phyloP scores from a whole-genome alignment of 129 eudicot genomes.

The Centrapalus pauciflorus region DNA sequence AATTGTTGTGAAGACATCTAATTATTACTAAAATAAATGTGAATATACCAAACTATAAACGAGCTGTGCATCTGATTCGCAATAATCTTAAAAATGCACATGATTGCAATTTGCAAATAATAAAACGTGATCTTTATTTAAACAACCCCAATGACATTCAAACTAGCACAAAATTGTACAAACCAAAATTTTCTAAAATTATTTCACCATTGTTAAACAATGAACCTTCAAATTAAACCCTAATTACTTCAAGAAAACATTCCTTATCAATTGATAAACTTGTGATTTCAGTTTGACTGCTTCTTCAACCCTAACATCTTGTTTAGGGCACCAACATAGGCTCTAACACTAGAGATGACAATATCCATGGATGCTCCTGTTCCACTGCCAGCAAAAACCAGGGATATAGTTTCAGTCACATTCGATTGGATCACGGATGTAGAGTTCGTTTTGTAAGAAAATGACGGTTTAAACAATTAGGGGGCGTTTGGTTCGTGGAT shows the following conservation, averaged over 20 bases:
- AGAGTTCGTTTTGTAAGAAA: too few species aligned
- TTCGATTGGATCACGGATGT: too few species aligned
- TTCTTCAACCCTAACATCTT: slow-evolving; percentile 66
- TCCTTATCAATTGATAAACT: background rate
- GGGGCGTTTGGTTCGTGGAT: too few species aligned
- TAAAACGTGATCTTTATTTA: too few species aligned
- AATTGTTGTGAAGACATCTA: too few species aligned
- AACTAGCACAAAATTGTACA: slow-evolving; percentile 2
- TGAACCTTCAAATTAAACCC: slow-evolving; percentile 1
- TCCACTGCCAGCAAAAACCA: slow-evolving; percentile 46
- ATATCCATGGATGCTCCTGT: slow-evolving; percentile 91
- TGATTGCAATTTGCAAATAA: too few species aligned
- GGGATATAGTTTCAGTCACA: background rate
- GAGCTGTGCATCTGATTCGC: too few species aligned
- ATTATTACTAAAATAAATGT: too few species aligned
- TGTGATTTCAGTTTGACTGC: background rate
- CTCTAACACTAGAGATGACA: slow-evolving; percentile 85
- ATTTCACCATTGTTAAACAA: too few species aligned
- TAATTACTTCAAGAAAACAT: slow-evolving; percentile 16
- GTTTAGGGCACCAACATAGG: slow-evolving; percentile 81
- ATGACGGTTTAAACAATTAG: background rate
- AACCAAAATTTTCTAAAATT: background rate
- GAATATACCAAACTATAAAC: too few species aligned
- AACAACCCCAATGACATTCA: slow-evolving; percentile 14
- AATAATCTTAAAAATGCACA: too few species aligned